These are phyloP conservation scores for Marchantia polymorpha DNA, from an alignment of 225 moss, liverwort and hornwort species.

Conservation along the genomic window DNA sequence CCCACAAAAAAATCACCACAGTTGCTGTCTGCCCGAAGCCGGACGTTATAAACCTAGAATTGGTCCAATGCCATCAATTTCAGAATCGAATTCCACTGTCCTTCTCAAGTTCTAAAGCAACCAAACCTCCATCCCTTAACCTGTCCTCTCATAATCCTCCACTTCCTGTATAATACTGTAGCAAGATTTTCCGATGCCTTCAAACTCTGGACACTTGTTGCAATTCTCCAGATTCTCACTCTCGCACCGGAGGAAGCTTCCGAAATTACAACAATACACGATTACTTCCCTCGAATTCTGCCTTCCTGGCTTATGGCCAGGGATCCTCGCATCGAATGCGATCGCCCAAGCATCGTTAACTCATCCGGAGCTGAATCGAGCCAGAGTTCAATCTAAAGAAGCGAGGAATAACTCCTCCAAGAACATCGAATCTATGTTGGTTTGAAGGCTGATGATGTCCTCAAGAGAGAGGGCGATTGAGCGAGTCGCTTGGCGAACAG, in stretches of 20 bases:
- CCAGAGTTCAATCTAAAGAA: background rate
- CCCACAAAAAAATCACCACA: background rate
- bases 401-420: too few relatives aligned
- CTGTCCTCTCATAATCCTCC: background rate
- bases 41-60: background rate
- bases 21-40: background rate
- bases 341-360: background rate
- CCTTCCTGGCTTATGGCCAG: background rate
- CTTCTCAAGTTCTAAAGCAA: background rate
- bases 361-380: background rate
- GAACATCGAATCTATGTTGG: background rate
- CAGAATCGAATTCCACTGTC: background rate
- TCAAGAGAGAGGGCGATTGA: conserved; percentile 4
- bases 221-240: background rate
- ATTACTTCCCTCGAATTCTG: background rate
- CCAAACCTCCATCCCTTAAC: background rate
- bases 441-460: background rate
- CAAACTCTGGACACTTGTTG: background rate
- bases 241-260: background rate
- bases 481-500: conserved; percentile 1
- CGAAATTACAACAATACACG: background rate
- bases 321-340: background rate
- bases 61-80: background rate
- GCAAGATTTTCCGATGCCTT: background rate
- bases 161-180: background rate